These are phyloP conservation scores for Globisporangium echinulatum DNA, from an alignment of 352 stramenopile species.

Conservation along the genomic window DNA sequence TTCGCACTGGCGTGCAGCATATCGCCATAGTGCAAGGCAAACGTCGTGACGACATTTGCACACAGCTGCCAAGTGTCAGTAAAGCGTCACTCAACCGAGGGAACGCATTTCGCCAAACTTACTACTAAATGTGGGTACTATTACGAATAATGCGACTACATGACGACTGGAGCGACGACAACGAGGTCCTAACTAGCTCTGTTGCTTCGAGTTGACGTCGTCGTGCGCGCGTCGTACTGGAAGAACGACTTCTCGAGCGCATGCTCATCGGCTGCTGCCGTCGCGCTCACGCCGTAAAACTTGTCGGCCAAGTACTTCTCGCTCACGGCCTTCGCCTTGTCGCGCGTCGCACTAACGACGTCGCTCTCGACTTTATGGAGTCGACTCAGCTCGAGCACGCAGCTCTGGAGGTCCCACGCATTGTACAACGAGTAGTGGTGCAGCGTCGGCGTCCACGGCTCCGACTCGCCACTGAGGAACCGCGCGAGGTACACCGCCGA, in stretches of 20 bases:
- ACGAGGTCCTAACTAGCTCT: slow-evolving; percentile 2
- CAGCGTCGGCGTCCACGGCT: slow-evolving; percentile 73
- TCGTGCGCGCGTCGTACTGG: slow-evolving; percentile 8
- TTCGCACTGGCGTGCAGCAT: too few species aligned
- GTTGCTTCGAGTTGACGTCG: slow-evolving; percentile 1
- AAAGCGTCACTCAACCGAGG: neutral
- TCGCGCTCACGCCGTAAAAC: slow-evolving; percentile 45
- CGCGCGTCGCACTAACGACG: slow-evolving; percentile 51
- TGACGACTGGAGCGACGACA: too few species aligned
- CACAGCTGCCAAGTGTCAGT: neutral
- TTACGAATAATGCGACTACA: neutral
- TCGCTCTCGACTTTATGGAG: slow-evolving; percentile 57
- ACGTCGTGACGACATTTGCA: neutral
- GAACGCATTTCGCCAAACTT: neutral
- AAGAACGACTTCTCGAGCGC: slow-evolving; percentile 50
- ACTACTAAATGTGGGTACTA: neutral
- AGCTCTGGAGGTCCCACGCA: slow-evolving; percentile 54
- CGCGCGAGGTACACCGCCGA: slow-evolving; percentile 71
- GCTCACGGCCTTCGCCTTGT: slow-evolving; percentile 78
- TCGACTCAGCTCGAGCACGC: slow-evolving; percentile 54
- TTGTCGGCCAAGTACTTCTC: slow-evolving; percentile 78
- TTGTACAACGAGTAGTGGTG: slow-evolving; percentile 79
- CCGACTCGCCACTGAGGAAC: slow-evolving; percentile 51
- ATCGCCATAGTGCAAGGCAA: too few species aligned
- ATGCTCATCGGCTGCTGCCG: slow-evolving; percentile 34